These are phyloP conservation scores for Fusarium verrucosum DNA, from an alignment of 2,329 filamentous ascomycete genomes.

Conservation along the genomic window DNA sequence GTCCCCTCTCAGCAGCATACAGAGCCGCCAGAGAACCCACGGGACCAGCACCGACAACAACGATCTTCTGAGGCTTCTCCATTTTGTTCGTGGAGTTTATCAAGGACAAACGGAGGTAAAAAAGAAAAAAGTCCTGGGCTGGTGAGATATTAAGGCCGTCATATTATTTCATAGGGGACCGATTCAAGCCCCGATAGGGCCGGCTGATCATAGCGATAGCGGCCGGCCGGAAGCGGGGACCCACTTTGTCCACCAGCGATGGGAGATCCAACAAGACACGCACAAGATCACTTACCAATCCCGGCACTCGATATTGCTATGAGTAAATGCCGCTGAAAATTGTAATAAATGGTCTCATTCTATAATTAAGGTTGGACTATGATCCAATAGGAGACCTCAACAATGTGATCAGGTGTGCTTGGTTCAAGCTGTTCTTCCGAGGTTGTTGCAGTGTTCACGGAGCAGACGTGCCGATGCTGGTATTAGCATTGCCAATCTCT, in stretches of 20 bases:
- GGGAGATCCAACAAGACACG: not conserved
- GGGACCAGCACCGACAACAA: constrained; percentile 91
- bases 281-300: constrained; percentile 4
- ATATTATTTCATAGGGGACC: constrained; percentile 13
- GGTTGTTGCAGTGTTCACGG: not conserved
- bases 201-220: constrained; percentile 26
- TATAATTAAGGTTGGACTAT: not conserved
- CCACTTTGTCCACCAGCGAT: constrained; percentile 18
- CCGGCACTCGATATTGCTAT: constrained; percentile 13
- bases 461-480: not conserved
- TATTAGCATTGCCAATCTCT: not conserved
- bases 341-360: not conserved
- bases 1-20: constrained; percentile 88
- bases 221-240: constrained; percentile 28
- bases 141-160: constrained; percentile 14
- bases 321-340: constrained; percentile 2
- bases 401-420: not conserved
- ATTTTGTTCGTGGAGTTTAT: constrained; percentile 44
- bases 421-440: not conserved
- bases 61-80: constrained; percentile 68
- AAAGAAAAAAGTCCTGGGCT: constrained; percentile 3
- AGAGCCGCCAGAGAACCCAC: constrained; percentile 92
- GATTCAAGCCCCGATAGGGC: constrained; percentile 30
- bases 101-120: constrained; percentile 40
- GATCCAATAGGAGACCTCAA: not conserved